Percentiles rank a stretch among this genome's conserved stretches.
These are phyloP conservation scores for Phascolomyces articulosus DNA, from an alignment of 371 early-diverging fungal species.

Conservation along the genomic window DNA sequence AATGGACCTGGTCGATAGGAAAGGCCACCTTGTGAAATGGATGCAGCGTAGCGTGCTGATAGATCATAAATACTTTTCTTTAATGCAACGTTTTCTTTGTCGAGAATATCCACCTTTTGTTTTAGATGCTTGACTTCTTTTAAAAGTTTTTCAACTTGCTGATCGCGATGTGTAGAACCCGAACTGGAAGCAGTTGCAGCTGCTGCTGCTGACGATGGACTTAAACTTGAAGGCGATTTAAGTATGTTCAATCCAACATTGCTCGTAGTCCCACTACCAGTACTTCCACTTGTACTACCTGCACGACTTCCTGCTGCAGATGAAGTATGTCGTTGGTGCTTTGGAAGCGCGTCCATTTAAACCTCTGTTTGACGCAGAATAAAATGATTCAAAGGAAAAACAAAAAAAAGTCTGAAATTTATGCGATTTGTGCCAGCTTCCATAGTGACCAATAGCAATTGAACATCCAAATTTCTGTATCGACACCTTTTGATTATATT, in stretches of 20 bases:
- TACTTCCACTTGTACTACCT: slow-evolving; percentile 2
- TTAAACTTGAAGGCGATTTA: slow-evolving; percentile 1
- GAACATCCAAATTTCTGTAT: no score
- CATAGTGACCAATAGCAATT: no score
- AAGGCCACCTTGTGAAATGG: slow-evolving; percentile 50
- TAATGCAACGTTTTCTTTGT: slow-evolving; percentile 82
- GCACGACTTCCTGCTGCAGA: slow-evolving; percentile 1
- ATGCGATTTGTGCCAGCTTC: no score
- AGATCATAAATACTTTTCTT: slow-evolving; percentile 88
- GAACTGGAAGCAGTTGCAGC: neutral
- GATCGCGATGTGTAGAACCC: slow-evolving; percentile 31
- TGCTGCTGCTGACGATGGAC: slow-evolving; percentile 4
- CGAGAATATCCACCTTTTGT: slow-evolving; percentile 76
- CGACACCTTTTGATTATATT: no score
- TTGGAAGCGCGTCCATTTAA: neutral
- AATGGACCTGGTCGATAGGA: slow-evolving; percentile 43
- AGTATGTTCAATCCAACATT: neutral
- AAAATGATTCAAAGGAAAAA: neutral
- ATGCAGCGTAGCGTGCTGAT: slow-evolving; percentile 72
- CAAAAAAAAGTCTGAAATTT: no score
- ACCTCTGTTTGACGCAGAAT: neutral
- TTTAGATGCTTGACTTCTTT: slow-evolving; percentile 80
- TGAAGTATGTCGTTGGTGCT: slow-evolving; percentile 2
- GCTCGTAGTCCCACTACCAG: neutral
- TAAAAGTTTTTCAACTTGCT: slow-evolving; percentile 62